These are phyloP conservation scores for Talaromyces marneffei DNA, from an alignment of 2,329 filamentous ascomycete species.

Conservation along the genomic window DNA sequence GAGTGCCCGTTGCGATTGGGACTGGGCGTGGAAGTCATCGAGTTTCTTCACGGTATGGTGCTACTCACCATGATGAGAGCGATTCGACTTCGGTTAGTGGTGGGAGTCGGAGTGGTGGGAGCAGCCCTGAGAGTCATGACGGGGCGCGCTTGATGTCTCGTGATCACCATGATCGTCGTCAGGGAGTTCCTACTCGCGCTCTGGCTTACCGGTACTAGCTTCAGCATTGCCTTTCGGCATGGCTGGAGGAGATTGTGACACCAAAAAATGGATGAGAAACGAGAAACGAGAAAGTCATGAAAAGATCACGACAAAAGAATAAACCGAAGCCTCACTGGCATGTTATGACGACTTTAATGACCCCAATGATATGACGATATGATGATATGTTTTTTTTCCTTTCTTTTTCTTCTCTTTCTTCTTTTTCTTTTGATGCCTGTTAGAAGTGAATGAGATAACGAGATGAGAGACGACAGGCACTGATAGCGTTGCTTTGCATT, in stretches of 20 bases:
- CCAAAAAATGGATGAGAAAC: not conserved
- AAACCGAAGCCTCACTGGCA: conserved; percentile 14
- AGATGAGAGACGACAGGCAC: not conserved
- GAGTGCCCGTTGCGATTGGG: conserved; percentile 59
- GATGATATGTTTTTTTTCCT: not conserved
- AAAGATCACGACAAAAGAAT: conserved; percentile 5
- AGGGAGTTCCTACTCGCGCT: conserved; percentile 21
- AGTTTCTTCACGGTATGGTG: not conserved
- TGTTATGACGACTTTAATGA: conserved; percentile 15
- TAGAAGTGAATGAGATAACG: not conserved
- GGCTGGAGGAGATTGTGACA: not conserved
- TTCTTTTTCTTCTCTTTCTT: not conserved
- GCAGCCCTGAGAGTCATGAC: conserved; percentile 45
- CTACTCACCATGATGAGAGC: conserved; percentile 36
- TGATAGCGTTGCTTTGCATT: not conserved
- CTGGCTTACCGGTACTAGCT: conserved; percentile 21
- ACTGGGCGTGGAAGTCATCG: conserved; percentile 41
- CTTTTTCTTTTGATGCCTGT: not conserved
- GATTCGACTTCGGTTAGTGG: conserved; percentile 35
- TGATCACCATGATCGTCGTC: conserved; percentile 19
- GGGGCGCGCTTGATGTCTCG: conserved; percentile 18
- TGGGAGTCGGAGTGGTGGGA: conserved; percentile 49
- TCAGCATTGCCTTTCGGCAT: not conserved
- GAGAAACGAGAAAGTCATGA: not conserved
- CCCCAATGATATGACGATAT: not conserved